Percentiles rank a stretch among this genome's conserved stretches.
Evolutionary conservation across 2,329 filamentous ascomycete species (phyloP).

Genomic region (Fonsecaea nubica): DNA sequence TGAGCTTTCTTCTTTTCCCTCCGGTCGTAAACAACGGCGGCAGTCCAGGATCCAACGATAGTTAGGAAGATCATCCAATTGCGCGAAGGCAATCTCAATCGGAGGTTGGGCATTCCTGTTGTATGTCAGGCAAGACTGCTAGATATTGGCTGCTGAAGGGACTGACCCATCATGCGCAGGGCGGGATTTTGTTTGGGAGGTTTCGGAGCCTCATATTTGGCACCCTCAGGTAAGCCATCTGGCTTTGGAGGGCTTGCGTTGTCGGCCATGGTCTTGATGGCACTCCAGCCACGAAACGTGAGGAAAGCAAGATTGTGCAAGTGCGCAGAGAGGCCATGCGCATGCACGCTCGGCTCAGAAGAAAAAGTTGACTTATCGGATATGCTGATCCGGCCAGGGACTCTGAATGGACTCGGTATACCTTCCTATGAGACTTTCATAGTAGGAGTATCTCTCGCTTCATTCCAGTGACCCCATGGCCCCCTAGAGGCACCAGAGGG

Average conservation of each 20-base stretch:
- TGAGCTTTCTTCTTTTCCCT: slow-evolving; percentile 85
- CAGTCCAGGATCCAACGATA: slow-evolving; percentile 76
- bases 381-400: slow-evolving; percentile 11
- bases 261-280: slow-evolving; percentile 46
- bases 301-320: neutral
- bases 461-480: neutral
- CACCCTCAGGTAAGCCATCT: slow-evolving; percentile 39
- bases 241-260: slow-evolving; percentile 41
- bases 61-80: slow-evolving; percentile 98
- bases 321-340: neutral
- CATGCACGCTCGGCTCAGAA: slow-evolving; percentile 4
- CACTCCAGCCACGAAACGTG: neutral
- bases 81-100: slow-evolving; percentile 84
- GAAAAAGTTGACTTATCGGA: slow-evolving; percentile 19
- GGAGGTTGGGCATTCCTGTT: slow-evolving; percentile 79
- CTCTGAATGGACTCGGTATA: slow-evolving; percentile 6
- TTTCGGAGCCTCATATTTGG: slow-evolving; percentile 50
- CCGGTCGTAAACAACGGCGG: slow-evolving; percentile 87
- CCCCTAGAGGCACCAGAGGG: neutral
- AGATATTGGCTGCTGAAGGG: neutral
- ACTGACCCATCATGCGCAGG: slow-evolving; percentile 71
- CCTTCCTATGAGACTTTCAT: neutral
- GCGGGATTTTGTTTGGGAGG: slow-evolving; percentile 69
- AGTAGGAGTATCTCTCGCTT: neutral
- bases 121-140: slow-evolving; percentile 27